Percentiles rank a stretch among this genome's conserved stretches.
Evolutionary conservation across 352 stramenopile genomes (phyloP).

Genomic region (Plasmopara muralis): DNA sequence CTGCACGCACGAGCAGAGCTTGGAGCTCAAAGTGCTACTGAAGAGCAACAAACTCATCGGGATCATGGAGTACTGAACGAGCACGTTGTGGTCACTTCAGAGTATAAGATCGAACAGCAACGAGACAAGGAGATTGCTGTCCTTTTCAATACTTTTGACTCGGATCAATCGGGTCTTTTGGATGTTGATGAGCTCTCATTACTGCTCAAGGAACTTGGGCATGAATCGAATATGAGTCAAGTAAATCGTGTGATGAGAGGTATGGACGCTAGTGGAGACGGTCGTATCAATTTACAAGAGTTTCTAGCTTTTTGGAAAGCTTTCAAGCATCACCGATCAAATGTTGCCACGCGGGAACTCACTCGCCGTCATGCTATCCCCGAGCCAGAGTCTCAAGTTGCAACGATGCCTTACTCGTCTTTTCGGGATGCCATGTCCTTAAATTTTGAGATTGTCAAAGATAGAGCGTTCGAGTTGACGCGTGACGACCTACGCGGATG

Average conservation of each 20-base stretch:
- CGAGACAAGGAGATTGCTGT: slow-evolving; percentile 28
- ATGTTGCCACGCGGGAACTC: slow-evolving; percentile 13
- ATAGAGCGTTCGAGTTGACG: too few species aligned
- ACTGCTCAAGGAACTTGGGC: slow-evolving; percentile 39
- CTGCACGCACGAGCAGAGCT: slow-evolving; percentile 37
- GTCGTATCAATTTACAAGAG: slow-evolving; percentile 50
- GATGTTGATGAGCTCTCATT: slow-evolving; percentile 46
- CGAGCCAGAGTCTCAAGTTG: slow-evolving; percentile 7
- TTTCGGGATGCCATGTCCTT: too few species aligned
- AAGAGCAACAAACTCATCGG: slow-evolving; percentile 28
- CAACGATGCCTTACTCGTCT: too few species aligned
- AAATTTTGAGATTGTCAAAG: too few species aligned
- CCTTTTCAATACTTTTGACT: slow-evolving; percentile 57
- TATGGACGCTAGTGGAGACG: slow-evolving; percentile 60
- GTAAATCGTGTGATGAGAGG: slow-evolving; percentile 45
- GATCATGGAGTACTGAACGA: slow-evolving; percentile 34
- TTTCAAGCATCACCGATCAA: slow-evolving; percentile 33
- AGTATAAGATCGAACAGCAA: slow-evolving; percentile 25
- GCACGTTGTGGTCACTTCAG: slow-evolving; percentile 29
- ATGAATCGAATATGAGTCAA: slow-evolving; percentile 37
- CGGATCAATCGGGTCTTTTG: slow-evolving; percentile 45
- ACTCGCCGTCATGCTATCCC: slow-evolving; percentile 16
- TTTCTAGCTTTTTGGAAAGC: slow-evolving; percentile 65
- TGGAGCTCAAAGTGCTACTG: slow-evolving; percentile 22
- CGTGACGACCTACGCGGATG: too few species aligned